phyloP scores from a whole-genome alignment of 768 basidiomycete genomes.

The Leccinum subtestaceum region DNA sequence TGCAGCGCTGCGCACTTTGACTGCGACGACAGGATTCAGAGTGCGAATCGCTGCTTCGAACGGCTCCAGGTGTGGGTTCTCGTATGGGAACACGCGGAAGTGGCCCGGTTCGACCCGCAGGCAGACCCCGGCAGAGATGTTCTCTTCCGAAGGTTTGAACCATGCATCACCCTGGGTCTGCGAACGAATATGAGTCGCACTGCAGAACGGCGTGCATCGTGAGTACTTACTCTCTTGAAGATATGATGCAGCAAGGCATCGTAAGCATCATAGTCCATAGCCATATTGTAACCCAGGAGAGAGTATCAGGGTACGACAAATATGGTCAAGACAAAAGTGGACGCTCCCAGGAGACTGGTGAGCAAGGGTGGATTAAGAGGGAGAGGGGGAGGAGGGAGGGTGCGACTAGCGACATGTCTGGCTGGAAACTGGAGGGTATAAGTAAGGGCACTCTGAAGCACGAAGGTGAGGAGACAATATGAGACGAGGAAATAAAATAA shows the following conservation, averaged over 20 bases:
- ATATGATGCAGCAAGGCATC: slow-evolving; percentile 80
- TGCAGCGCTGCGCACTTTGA: slow-evolving; percentile 76
- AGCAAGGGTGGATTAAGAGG: background rate
- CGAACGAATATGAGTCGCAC: background rate
- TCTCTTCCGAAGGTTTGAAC: slow-evolving; percentile 85
- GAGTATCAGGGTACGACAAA: background rate
- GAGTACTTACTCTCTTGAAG: slow-evolving; percentile 61
- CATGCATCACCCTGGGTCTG: slow-evolving; percentile 82
- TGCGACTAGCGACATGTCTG: background rate
- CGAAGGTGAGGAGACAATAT: background rate
- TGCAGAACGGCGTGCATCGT: background rate
- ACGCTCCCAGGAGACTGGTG: background rate
- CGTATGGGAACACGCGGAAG: slow-evolving; percentile 83
- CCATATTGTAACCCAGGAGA: slow-evolving; percentile 15
- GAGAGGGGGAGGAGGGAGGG: slow-evolving; percentile 1
- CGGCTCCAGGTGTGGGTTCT: slow-evolving; percentile 74
- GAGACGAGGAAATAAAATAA: background rate
- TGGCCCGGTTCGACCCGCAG: slow-evolving; percentile 63
- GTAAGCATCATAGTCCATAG: slow-evolving; percentile 65
- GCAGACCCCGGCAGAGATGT: slow-evolving; percentile 76
- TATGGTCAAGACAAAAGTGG: background rate
- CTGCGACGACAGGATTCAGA: slow-evolving; percentile 82
- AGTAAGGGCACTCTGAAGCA: slow-evolving; percentile 13
- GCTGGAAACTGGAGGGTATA: slow-evolving; percentile 11
- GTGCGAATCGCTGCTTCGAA: slow-evolving; percentile 76